Evolutionary conservation across 1,139 yeast genomes (phyloP).

Genomic region (Casaregolazyma suthepensis): DNA sequence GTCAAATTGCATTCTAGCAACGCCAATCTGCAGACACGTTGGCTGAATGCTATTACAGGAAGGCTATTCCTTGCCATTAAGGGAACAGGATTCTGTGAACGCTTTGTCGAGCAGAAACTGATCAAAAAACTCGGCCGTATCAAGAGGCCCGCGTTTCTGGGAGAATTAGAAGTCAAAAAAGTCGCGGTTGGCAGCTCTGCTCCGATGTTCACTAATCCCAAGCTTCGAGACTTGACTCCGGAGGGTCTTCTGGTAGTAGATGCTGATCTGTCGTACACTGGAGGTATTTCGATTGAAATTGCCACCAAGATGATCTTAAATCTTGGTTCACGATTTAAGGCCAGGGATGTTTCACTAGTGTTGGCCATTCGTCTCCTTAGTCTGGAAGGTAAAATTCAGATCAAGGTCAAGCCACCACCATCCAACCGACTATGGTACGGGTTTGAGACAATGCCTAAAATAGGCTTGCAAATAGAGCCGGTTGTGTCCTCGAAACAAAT

Average conservation of each 20-base stretch:
- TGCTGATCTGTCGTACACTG: slow-evolving; percentile 60
- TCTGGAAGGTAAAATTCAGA: slow-evolving; percentile 65
- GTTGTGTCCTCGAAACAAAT: slow-evolving; percentile 78
- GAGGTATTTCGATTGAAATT: slow-evolving; percentile 65
- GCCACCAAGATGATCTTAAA: slow-evolving; percentile 73
- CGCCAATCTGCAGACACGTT: slow-evolving; percentile 74
- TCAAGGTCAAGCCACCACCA: slow-evolving; percentile 82
- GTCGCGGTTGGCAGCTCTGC: slow-evolving; percentile 75
- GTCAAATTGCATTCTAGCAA: slow-evolving; percentile 75
- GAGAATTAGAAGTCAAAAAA: slow-evolving; percentile 67
- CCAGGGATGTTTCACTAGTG: slow-evolving; percentile 70
- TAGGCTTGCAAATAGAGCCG: slow-evolving; percentile 77
- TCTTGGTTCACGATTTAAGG: slow-evolving; percentile 68
- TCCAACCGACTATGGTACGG: slow-evolving; percentile 87
- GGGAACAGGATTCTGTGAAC: slow-evolving; percentile 59
- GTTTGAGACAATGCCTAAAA: slow-evolving; percentile 70
- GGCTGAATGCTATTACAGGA: slow-evolving; percentile 87
- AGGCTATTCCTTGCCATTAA: slow-evolving; percentile 72
- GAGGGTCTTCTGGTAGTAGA: slow-evolving; percentile 72
- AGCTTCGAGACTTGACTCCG: slow-evolving; percentile 62
- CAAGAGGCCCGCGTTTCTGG: slow-evolving; percentile 80
- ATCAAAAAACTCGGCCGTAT: slow-evolving; percentile 70
- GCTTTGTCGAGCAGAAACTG: slow-evolving; percentile 51
- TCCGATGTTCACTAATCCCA: slow-evolving; percentile 74
- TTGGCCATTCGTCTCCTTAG: slow-evolving; percentile 64